phyloP scores from a whole-genome alignment of 2,329 filamentous ascomycete species.

The Exophiala sideris region DNA sequence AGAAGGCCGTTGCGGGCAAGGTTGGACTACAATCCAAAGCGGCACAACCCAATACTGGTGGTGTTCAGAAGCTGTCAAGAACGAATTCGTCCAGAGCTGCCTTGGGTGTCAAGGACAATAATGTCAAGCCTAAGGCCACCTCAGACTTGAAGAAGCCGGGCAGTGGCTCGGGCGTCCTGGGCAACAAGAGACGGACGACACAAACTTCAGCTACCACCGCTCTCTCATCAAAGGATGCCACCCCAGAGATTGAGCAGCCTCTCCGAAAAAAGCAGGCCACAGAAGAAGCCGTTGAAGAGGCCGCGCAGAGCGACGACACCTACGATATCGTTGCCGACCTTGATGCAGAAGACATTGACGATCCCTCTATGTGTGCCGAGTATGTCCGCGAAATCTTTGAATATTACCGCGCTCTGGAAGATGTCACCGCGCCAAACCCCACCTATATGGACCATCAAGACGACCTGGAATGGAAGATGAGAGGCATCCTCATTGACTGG shows the following conservation, averaged over 20 bases:
- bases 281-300: constrained; percentile 47
- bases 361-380: constrained; percentile 96
- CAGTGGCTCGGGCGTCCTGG: constrained; percentile 67
- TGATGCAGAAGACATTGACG: constrained; percentile 82
- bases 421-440: constrained; percentile 76
- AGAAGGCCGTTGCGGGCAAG: constrained; percentile 67
- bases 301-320: constrained; percentile 34
- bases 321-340: constrained; percentile 53
- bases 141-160: constrained; percentile 68
- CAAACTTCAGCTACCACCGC: constrained; percentile 38
- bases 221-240: constrained; percentile 58
- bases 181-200: constrained; percentile 64
- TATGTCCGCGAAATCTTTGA: constrained; percentile 98
- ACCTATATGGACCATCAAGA: constrained; percentile 94
- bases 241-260: constrained; percentile 56
- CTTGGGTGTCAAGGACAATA: constrained; percentile 62
- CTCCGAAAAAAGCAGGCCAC: constrained; percentile 62
- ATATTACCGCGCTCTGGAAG: constrained; percentile 84
- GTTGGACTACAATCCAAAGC: constrained; percentile 73
- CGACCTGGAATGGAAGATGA: constrained; percentile 97
- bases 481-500: constrained; percentile 96
- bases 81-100: constrained; percentile 61
- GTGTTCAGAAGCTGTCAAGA: constrained; percentile 69
- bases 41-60: constrained; percentile 65
- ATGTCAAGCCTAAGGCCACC: constrained; percentile 56